Evolutionary conservation across 768 basidiomycete genomes (phyloP), one percentile per base, ranked within the genome.

Genomic region (Auriscalpium vulgare): DNA sequence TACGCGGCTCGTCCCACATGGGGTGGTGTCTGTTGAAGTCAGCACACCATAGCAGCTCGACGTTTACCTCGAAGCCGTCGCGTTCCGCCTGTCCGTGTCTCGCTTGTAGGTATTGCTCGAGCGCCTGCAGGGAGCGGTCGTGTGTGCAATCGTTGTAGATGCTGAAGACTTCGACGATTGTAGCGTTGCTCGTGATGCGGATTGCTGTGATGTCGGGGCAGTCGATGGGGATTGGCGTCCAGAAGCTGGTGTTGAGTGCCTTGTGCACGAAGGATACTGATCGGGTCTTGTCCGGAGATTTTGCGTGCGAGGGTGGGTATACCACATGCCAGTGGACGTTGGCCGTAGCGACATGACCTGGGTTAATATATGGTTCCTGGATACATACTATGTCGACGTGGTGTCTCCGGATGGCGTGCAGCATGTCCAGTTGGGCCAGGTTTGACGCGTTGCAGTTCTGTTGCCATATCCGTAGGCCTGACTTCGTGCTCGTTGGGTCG

Each of bases 21-120:
- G 69, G 68, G 60, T 74, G 71, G 54, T 75, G 75, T 8, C 68
- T 55, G 61, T 76, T 75, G 67, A 75, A 74, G 63, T 76, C 69
- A 29, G 29, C 29, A 4, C 29, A 29, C 0, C 73, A 74, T 0
- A 63, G 44, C 69, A 67, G 69, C 7, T 74, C 17, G 10, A 67
- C 29, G 48, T 66, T 63, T 16, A 19, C 29, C 17, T 56, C 48
- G 10, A 37, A 17, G 17, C 13, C 55, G 11, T 51, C 35, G 10
- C 40, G 43, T 8, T 45, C 10, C 16, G 40, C 17, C 0, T 35
- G 13, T 23, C 35, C 5, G 13, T 48, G 51, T 34, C 55, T 11
- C 7, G 7, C n/a, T n/a, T n/a, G n/a, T n/a, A 62, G 45, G 55
- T 54, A 65, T 1, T 14, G 29, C 11, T 36, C 50, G 3, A 68